These are phyloP conservation scores for Chlorella variabilis DNA, from an alignment of 163 green algal genomes.

Conservation along the genomic window DNA sequence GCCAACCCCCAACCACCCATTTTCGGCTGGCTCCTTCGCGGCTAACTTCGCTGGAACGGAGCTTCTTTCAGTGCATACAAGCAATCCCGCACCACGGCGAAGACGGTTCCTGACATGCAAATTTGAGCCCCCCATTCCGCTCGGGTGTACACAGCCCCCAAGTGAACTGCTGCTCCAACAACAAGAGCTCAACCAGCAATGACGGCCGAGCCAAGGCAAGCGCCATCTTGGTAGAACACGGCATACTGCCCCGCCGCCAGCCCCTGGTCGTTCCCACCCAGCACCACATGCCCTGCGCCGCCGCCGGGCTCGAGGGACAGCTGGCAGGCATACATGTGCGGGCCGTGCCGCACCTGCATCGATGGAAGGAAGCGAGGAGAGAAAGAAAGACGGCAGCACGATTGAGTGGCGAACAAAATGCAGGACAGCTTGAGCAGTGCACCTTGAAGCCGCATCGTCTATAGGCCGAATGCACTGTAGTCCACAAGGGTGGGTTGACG, in stretches of 20 bases:
- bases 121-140: too few species aligned
- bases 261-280: slow-evolving; percentile 91
- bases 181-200: slow-evolving; percentile 58
- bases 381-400: background rate
- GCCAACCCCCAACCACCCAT: too few species aligned
- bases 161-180: too few species aligned
- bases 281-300: slow-evolving; percentile 45
- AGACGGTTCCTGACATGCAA: too few species aligned
- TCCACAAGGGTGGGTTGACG: background rate
- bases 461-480: background rate
- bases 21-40: too few species aligned
- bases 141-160: too few species aligned
- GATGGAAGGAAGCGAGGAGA: background rate
- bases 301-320: slow-evolving; percentile 39
- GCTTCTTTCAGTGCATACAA: too few species aligned
- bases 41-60: too few species aligned
- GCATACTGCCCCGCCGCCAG: slow-evolving; percentile 95
- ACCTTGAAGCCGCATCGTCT: too few species aligned
- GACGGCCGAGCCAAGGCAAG: slow-evolving; percentile 84
- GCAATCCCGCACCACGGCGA: too few species aligned
- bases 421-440: too few species aligned
- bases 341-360: slow-evolving; percentile 75
- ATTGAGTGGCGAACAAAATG: too few species aligned
- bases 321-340: slow-evolving; percentile 74
- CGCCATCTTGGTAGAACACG: slow-evolving; percentile 91